Evolutionary conservation across 495 filamentous ascomycete species (phyloP), one percentile per base, ranked within the genome.

Genomic region (Penicillium roqueforti): DNA sequence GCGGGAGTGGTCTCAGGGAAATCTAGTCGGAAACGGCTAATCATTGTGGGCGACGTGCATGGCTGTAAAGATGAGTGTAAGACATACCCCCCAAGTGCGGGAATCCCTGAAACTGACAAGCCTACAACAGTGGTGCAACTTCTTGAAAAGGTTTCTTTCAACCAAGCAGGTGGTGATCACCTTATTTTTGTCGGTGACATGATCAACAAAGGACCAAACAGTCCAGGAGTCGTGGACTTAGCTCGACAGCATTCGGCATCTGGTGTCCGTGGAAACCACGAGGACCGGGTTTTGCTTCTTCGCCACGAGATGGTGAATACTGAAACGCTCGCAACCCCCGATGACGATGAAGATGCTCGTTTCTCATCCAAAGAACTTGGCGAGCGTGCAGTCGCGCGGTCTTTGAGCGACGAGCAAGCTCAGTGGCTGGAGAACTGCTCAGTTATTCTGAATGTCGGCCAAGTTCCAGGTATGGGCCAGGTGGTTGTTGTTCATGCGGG

Each of bases 21-120:
- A 20, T 59, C 61, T 28, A 63, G 71, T 28, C 47, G 67, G 50
- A 71, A 59, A 41, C 60, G 83, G 44, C 74, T 97, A 20, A 71
- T 97, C 8, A 63, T 97, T 43, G 75, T 97, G 29, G 92, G 92
- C 10, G 92, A 97, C 73, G 87, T 96, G 4, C 92, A 97, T 76
- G 92, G 92, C 6, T 91, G 91, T 63, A 80, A 81, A 43, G 56
- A 77, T 20, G 80, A 88, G 50, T 75, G 81, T 84, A 66, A 39
- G 80, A 73, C 45, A 48, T 34, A 19, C 34, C 34, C 9, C 37
- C 6, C 47, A 13, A 14, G 1, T 36, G 3, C 25, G 6, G 16
- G 23, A 44, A 38, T 36, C 20, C 14, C 40, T 40, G 2, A 5
- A 39, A 32, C 2, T 29, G 25, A n/a, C 43, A 11, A 31, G 8